Evolutionary conservation across 2,329 filamentous ascomycete genomes (phyloP).

Genomic region (Alternaria arborescens): DNA sequence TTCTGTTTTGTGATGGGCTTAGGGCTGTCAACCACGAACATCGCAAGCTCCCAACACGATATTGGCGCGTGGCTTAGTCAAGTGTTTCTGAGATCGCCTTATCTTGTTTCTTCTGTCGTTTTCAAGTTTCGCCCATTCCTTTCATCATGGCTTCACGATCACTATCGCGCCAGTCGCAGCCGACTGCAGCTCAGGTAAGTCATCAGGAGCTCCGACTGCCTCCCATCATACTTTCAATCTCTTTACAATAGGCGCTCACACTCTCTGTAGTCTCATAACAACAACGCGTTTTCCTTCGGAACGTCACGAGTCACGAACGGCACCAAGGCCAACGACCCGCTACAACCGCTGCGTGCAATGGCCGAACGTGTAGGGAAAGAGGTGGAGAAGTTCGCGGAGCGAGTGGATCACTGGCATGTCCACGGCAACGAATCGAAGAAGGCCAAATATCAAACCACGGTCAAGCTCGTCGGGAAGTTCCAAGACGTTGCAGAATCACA

Average conservation of each 20-base stretch:
- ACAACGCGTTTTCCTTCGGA: constrained; percentile 22
- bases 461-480: constrained; percentile 52
- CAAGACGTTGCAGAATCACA: constrained; percentile 62
- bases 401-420: constrained; percentile 74
- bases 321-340: constrained; percentile 50
- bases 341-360: constrained; percentile 69
- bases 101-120: not conserved
- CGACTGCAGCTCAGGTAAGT: constrained; percentile 35
- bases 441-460: constrained; percentile 64
- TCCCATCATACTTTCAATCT: not conserved
- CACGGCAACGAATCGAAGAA: constrained; percentile 37
- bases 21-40: constrained; percentile 16
- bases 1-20: constrained; percentile 38
- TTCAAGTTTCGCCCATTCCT: not conserved
- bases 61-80: constrained; percentile 5
- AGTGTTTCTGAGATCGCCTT: not conserved
- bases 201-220: constrained; percentile 10
- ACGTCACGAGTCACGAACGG: constrained; percentile 26
- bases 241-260: constrained; percentile 3
- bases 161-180: constrained; percentile 39
- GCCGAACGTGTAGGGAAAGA: constrained; percentile 78
- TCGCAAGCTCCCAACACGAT: constrained; percentile 4
- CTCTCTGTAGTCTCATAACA: constrained; percentile 19
- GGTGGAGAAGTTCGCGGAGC: constrained; percentile 85
- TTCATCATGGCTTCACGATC: constrained; percentile 37